Evolutionary conservation across 2,329 filamentous ascomycete species (phyloP), one percentile per base, ranked within the genome.

Genomic region (Exophiala dermatitidis): DNA sequence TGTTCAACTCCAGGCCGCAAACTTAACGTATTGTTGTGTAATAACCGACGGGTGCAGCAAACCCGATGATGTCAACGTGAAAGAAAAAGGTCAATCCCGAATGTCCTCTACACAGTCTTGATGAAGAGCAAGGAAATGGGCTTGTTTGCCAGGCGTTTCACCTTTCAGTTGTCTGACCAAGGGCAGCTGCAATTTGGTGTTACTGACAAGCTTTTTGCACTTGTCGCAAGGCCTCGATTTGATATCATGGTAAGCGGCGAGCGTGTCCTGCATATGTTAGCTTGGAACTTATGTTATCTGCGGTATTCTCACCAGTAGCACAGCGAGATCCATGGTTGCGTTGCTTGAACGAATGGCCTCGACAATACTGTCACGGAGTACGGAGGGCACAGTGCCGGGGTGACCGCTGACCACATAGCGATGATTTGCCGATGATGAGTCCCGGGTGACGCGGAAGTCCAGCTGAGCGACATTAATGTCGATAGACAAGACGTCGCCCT

Each of bases 211-310:
- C 12, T 64, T 66, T 38, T 59, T 60, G 61, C 72, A 74, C 50
- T 67, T 71, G 2, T 62, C 54, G 52, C 72, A 74, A 10, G 67
- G 63, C 1, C 65, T 68, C 31, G 67, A 64, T 43, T 69, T 72
- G 53, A 74, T 63, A 51, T 71, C 65, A 8, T 66, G 58, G 57
- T 73, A 74, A 19, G 72, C 70, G 30, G 67, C 63, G 6, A 73
- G 68, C 66, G 72, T 71, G 47, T 72, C 69, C 72, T 74, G 29
- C 29, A 44, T 5, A 48, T 36, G 49, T 5, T 62, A 59, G 47
- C 10, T 50, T 51, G 32, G 31, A 12, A 34, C 19, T 29, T n/a
- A 6, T 12, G 4, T 32, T 12, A 41, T 26, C n/a, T 3, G 12
- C 32, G 58, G 72, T 69, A 49, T 40, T 71, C 59, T 62, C 69